Evolutionary conservation across 768 basidiomycete species (phyloP).

Genomic region (Suillus alpinus): DNA sequence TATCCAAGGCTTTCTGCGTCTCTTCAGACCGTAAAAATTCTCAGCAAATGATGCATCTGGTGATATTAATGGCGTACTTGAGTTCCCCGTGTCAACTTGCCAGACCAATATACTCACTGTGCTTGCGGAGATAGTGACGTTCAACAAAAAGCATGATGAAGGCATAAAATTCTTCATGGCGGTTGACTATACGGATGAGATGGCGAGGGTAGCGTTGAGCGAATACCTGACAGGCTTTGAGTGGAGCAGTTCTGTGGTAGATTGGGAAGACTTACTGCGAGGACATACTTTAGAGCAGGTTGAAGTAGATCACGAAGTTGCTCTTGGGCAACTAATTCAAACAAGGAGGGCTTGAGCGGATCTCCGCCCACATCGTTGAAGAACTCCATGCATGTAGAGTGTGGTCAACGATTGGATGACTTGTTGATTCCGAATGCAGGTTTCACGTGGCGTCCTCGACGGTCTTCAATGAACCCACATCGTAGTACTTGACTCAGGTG

Average conservation of each 20-base stretch:
- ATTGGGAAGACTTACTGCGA: slow-evolving; percentile 59
- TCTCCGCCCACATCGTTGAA: slow-evolving; percentile 75
- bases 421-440: neutral
- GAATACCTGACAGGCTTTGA: slow-evolving; percentile 65
- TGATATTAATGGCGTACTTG: neutral
- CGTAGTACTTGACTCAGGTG: no score
- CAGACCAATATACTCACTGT: slow-evolving; percentile 51
- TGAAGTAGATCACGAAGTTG: slow-evolving; percentile 90
- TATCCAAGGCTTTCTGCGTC: slow-evolving; percentile 69
- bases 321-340: slow-evolving; percentile 91
- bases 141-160: slow-evolving; percentile 87
- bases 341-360: slow-evolving; percentile 76
- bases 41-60: slow-evolving; percentile 92
- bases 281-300: slow-evolving; percentile 90
- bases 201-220: slow-evolving; percentile 94
- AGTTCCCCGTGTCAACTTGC: neutral
- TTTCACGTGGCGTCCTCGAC: neutral
- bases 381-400: slow-evolving; percentile 65
- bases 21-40: slow-evolving; percentile 92
- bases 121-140: slow-evolving; percentile 81
- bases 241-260: neutral
- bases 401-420: neutral
- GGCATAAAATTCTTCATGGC: slow-evolving; percentile 96
- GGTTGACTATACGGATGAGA: slow-evolving; percentile 84
- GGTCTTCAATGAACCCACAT: neutral